Base-by-base conservation (phyloP, 208 protist genomes). In the Leishmania tarentolae region DNA sequence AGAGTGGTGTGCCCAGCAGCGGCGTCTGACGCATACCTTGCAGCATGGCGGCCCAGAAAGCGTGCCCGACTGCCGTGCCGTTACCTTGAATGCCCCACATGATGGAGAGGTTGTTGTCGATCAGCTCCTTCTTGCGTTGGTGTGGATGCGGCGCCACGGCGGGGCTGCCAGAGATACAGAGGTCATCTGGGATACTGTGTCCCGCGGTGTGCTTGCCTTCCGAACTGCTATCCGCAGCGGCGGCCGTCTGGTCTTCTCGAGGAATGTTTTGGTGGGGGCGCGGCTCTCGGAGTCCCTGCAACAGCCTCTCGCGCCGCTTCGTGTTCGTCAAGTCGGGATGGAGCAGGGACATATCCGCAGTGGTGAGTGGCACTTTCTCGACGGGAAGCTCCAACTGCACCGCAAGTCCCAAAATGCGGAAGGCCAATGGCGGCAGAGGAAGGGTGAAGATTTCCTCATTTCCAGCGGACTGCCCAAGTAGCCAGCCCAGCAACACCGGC, bases 391-490 rank as follows among this genome's bases (percentile, higher is more conserved):
- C 79, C 0, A 85, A 83, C 68, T 82, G 84, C 47, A 92, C 42
- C 19, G 75, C 81, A 6, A 76, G 78, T 13, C 82, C 46, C 40
- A 94, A 61, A 13, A 92, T 76, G 37, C 85, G 90, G 59, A 94
- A 94, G 44, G 86, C 87, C 17, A 94, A 83, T 7, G 90, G 88
- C 28, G 90, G 85, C 47, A 94, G 75, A 40, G 86, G 90, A 13
- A 87, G 56, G 65, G 88, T 57, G 46, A 94, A 87, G 35, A 83
- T 75, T 8, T 85, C 78, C 0, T 84, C 88, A 74, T 92, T 94
- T n/a, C 82, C 72, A 11, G 86, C 28, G 11, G 80, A 42, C 82
- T 88, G 89, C 47, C 90, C 88, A 2, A 94, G 47, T 19, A 94
- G 83, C 85, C 86, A 94, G 35, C 90, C 90, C 24, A 94, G 72